Percentiles rank a stretch among this genome's conserved stretches.
Conservation (phyloP, 768 basidiomycete species). For the Pholiota microspora region DNA sequence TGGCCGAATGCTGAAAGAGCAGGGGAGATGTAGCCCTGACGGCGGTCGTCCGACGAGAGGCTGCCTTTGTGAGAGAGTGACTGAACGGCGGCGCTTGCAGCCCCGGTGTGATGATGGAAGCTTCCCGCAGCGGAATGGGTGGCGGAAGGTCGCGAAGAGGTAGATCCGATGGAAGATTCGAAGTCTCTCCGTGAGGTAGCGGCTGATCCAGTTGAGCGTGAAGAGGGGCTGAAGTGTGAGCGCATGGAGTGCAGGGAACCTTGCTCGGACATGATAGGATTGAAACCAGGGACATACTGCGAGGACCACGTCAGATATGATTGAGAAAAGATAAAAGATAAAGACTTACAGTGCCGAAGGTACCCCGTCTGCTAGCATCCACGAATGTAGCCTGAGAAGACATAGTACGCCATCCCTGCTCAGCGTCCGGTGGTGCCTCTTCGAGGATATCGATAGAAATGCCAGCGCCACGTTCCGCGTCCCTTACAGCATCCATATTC, state of each 20-base stretch:
- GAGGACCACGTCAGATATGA: neutral
- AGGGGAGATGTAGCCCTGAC: conserved; percentile 36
- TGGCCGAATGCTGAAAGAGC: conserved; percentile 50
- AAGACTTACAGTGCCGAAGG: conserved; percentile 67
- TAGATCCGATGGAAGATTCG: conserved; percentile 44
- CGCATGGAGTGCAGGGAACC: conserved; percentile 66
- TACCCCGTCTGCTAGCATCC: conserved; percentile 42
- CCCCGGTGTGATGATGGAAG: neutral
- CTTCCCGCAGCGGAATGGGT: conserved; percentile 33
- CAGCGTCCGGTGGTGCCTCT: conserved; percentile 64
- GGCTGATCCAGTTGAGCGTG: conserved; percentile 53
- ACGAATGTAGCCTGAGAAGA: conserved; percentile 30
- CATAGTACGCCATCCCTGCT: conserved; percentile 59
- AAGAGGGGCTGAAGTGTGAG: conserved; percentile 50
- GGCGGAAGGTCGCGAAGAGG: conserved; percentile 49
- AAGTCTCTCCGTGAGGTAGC: conserved; percentile 44
- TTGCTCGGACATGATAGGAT: conserved; percentile 48
- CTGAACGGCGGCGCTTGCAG: conserved; percentile 28
- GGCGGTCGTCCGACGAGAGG: conserved; percentile 51
- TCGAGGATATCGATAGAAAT: conserved; percentile 63
- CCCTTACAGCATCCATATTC: conserved; percentile 15
- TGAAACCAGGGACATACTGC: conserved; percentile 42
- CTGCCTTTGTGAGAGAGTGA: conserved; percentile 51
- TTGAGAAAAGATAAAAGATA: neutral
- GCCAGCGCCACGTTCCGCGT: conserved; percentile 21